Evolutionary conservation across 495 filamentous ascomycete genomes (phyloP).

Genomic region (Penicillium cinerascens): DNA sequence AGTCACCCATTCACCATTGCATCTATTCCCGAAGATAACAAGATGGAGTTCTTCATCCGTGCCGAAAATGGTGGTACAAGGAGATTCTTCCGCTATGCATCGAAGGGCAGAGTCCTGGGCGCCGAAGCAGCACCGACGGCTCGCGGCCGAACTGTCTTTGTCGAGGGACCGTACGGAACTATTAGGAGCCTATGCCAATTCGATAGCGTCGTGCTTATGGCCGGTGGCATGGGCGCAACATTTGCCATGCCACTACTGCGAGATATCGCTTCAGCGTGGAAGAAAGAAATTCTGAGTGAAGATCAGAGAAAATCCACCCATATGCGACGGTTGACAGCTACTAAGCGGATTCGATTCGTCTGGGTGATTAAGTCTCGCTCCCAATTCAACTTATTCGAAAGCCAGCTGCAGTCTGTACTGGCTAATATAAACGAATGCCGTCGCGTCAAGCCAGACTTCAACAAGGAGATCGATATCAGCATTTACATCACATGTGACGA

Average conservation of each 20-base stretch:
- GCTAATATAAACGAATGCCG: conserved; percentile 44
- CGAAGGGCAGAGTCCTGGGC: conserved; percentile 35
- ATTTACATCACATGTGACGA: conserved; percentile 63
- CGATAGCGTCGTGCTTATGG: conserved; percentile 60
- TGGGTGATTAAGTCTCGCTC: conserved; percentile 68
- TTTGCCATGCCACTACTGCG: conserved; percentile 53
- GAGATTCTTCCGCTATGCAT: conserved; percentile 60
- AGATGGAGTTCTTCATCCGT: conserved; percentile 69
- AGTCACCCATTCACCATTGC: conserved; percentile 82
- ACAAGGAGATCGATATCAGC: conserved; percentile 49
- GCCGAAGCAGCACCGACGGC: background rate
- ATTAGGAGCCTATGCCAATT: conserved; percentile 50
- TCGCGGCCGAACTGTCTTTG: conserved; percentile 25
- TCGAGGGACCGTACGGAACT: conserved; percentile 54
- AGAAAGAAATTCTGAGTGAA: conserved; percentile 9
- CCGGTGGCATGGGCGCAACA: conserved; percentile 55
- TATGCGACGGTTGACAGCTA: conserved; percentile 39
- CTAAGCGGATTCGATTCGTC: conserved; percentile 64
- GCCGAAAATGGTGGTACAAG: conserved; percentile 69
- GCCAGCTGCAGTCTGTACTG: conserved; percentile 55
- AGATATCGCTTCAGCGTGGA: conserved; percentile 45
- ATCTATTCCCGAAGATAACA: conserved; percentile 52
- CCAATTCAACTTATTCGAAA: conserved; percentile 67
- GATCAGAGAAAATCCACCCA: background rate
- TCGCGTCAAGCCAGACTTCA: conserved; percentile 22